Evolutionary conservation across 225 moss, liverwort and hornwort genomes (phyloP).

Genomic region (Sphagnum tenellum): DNA sequence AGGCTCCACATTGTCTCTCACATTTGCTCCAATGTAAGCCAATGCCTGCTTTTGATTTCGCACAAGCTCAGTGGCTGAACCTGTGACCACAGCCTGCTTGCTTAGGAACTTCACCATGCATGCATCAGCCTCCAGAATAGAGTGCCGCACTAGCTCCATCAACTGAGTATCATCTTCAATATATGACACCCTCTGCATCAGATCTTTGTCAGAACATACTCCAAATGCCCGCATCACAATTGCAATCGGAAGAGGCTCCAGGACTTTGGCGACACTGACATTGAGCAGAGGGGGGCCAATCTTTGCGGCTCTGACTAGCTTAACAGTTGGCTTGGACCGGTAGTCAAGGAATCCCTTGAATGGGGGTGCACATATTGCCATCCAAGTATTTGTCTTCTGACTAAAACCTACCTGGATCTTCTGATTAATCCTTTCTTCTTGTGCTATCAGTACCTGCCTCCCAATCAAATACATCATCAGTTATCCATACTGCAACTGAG

Average conservation of each 20-base stretch:
- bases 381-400: slow-evolving; percentile 41
- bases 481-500: no score
- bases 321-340: slow-evolving; percentile 35
- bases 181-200: slow-evolving; percentile 64
- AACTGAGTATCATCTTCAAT: slow-evolving; percentile 35
- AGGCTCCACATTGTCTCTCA: slow-evolving; percentile 18
- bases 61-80: slow-evolving; percentile 16
- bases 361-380: slow-evolving; percentile 42
- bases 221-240: slow-evolving; percentile 72
- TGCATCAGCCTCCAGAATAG: slow-evolving; percentile 52
- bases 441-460: slow-evolving; percentile 73
- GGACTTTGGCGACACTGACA: slow-evolving; percentile 39
- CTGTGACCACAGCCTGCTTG: slow-evolving; percentile 10
- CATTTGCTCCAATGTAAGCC: slow-evolving; percentile 54
- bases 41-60: slow-evolving; percentile 33
- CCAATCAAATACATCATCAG: not conserved
- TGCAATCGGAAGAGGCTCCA: slow-evolving; percentile 61
- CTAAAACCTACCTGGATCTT: slow-evolving; percentile 38
- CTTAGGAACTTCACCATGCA: slow-evolving; percentile 35
- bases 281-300: slow-evolving; percentile 21
- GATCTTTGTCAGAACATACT: slow-evolving; percentile 44
- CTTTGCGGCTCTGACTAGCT: slow-evolving; percentile 24
- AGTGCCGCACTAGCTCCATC: slow-evolving; percentile 50
- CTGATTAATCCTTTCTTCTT: slow-evolving; percentile 71
- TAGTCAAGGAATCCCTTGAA: slow-evolving; percentile 50